Evolutionary conservation across 176 grass and related monocot genomes (phyloP).

Genomic region (Ampelocalamus luodianensis): DNA sequence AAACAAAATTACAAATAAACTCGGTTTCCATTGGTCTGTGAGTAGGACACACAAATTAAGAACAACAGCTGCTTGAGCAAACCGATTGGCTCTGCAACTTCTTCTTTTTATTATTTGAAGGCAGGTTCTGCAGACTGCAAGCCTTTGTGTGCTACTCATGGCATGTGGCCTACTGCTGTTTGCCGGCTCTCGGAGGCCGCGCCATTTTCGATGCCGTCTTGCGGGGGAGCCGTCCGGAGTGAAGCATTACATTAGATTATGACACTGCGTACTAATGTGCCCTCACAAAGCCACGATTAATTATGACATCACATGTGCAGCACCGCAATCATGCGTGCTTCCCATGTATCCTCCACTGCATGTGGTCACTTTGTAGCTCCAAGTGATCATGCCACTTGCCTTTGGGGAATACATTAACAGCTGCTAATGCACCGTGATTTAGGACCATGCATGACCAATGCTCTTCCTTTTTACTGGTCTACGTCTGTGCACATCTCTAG

Average conservation of each 20-base stretch:
- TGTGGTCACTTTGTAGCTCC: slow-evolving; percentile 4
- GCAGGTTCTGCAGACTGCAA: slow-evolving; percentile 2
- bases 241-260: background rate
- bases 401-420: background rate
- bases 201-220: background rate
- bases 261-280: background rate
- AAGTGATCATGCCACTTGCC: background rate
- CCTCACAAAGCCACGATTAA: background rate
- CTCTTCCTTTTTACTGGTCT: background rate
- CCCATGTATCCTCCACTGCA: background rate
- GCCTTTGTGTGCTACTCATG: background rate
- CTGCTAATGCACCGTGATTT: background rate
- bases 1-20: background rate
- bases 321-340: slow-evolving; percentile 9
- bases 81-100: background rate
- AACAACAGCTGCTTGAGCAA: background rate
- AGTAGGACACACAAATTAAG: background rate
- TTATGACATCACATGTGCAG: slow-evolving; percentile 25
- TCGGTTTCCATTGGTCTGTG: background rate
- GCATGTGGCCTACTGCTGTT: background rate
- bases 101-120: background rate
- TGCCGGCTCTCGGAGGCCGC: background rate
- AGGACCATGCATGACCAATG: background rate
- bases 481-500: no score
- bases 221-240: background rate